A percentile compares a stretch with the other conserved stretches of the same genome.
Evolutionary conservation across 257 asterid genomes (phyloP).

Genomic region (Nicotiana benthamiana): DNA sequence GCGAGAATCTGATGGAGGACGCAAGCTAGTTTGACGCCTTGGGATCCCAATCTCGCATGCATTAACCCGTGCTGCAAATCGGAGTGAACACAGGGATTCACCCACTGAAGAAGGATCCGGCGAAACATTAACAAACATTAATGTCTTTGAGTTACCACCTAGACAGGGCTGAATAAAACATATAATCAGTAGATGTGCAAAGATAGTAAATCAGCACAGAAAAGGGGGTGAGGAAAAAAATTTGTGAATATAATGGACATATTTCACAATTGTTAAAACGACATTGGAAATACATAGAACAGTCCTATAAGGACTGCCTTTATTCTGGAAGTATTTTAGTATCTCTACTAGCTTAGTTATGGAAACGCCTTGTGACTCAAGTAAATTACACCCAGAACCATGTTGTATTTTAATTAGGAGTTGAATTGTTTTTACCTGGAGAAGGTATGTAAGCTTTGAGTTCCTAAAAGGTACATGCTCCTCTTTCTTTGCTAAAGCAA

Average conservation of each 20-base stretch:
- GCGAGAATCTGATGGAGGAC: conserved; percentile 52
- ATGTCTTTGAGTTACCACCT: conserved; percentile 93
- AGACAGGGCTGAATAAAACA: conserved; percentile 70
- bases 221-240: not conserved
- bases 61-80: conserved; percentile 93
- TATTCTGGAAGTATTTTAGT: not conserved
- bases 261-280: not conserved
- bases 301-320: not conserved
- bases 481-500: conserved; percentile 90
- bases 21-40: conserved; percentile 75
- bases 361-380: not conserved
- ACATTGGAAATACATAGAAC: not conserved
- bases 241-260: not conserved
- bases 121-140: conserved; percentile 87
- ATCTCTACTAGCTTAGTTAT: not conserved
- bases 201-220: not conserved
- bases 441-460: conserved; percentile 94
- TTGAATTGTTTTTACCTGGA: conserved; percentile 53
- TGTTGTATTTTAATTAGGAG: not conserved
- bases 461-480: conserved; percentile 92
- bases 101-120: conserved; percentile 79
- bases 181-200: not conserved
- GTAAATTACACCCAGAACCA: not conserved
- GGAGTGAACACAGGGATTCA: conserved; percentile 92
- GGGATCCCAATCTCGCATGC: conserved; percentile 95